These are phyloP conservation scores for Gossypium sturtianum DNA, from an alignment of 345 rosid species.

Conservation along the genomic window DNA sequence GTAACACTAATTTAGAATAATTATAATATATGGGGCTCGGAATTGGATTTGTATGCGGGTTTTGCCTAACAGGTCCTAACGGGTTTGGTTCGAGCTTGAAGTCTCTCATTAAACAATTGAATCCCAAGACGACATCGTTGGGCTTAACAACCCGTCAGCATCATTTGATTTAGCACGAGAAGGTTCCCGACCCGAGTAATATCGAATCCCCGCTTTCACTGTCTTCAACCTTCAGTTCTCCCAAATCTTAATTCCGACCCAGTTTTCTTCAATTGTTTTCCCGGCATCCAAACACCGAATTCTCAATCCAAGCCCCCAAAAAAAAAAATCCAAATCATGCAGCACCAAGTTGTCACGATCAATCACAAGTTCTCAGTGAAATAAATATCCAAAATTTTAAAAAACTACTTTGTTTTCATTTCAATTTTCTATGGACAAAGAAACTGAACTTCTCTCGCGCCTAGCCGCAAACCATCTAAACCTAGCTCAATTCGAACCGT, in stretches of 20 bases:
- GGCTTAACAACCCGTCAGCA: neutral
- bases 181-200: neutral
- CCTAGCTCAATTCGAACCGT: slow-evolving; percentile 88
- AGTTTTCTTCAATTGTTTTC: neutral
- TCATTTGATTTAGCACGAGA: neutral
- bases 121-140: neutral
- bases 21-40: too few species aligned
- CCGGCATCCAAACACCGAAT: neutral
- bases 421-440: slow-evolving; percentile 49
- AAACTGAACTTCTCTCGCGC: slow-evolving; percentile 73
- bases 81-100: neutral
- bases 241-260: too few species aligned
- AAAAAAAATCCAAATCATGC: neutral
- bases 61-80: neutral
- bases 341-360: neutral
- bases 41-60: neutral
- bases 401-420: neutral
- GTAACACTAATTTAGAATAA: too few species aligned
- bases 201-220: neutral
- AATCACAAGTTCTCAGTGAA: neutral
- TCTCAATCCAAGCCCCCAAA: neutral
- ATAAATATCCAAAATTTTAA: neutral
- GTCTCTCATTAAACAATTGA: neutral
- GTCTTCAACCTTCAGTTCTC: neutral
- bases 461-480: slow-evolving; percentile 86